These are phyloP conservation scores for Excoecaria cochinchinensis DNA, from an alignment of 345 rosid species.

Conservation along the genomic window DNA sequence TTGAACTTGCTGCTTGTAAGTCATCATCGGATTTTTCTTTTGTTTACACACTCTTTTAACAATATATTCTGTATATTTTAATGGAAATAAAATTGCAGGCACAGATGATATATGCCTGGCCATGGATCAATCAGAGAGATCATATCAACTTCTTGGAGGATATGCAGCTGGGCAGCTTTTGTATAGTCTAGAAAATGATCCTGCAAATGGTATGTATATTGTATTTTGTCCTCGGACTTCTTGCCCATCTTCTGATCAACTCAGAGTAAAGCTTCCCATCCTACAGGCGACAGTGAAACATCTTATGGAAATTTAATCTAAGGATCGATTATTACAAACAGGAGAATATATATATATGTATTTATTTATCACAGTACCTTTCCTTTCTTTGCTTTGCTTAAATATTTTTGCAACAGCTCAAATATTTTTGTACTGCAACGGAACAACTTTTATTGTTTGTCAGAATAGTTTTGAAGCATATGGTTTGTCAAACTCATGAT, in stretches of 20 bases:
- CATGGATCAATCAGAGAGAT: constrained; percentile 79
- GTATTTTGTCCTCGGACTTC: constrained; percentile 47
- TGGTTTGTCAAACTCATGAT: too few species aligned
- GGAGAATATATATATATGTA: too few species aligned
- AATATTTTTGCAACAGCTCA: too few species aligned
- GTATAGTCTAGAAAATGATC: constrained; percentile 46
- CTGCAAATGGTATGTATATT: constrained; percentile 29
- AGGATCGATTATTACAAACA: too few species aligned
- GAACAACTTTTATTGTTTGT: too few species aligned
- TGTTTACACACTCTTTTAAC: neutral
- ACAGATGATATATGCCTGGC: constrained; percentile 68
- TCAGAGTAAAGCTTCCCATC: constrained; percentile 61
- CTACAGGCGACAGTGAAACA: constrained; percentile 45
- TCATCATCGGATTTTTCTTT: neutral
- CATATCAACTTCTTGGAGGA: constrained; percentile 80
- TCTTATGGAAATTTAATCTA: constrained; percentile 13
- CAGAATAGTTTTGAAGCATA: too few species aligned
- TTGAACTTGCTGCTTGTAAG: constrained; percentile 89
- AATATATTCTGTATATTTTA: neutral
- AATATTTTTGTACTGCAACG: too few species aligned
- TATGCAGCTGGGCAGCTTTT: constrained; percentile 75
- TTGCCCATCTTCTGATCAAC: constrained; percentile 20
- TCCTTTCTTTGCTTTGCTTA: too few species aligned
- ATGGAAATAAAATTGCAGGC: constrained; percentile 37
- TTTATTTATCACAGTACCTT: too few species aligned